Conservation (phyloP, 2,329 filamentous ascomycete genomes). For the Paecilomyces sp. region DNA sequence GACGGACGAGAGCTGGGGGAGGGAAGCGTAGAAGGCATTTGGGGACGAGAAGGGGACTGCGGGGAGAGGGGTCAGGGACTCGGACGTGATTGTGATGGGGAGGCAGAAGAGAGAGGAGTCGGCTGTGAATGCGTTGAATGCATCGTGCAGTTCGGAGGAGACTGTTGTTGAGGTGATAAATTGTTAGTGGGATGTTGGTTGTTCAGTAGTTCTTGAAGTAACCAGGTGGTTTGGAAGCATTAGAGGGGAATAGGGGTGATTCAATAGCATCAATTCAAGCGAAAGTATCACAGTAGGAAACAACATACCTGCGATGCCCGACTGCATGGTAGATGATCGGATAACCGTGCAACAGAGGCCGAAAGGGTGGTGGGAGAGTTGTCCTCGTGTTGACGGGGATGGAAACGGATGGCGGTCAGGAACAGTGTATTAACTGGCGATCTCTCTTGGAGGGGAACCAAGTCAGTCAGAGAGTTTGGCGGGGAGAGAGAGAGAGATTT, state of each 20-base stretch:
- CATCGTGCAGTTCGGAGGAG: constrained; percentile 39
- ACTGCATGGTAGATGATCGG: neutral
- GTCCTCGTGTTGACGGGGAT: neutral
- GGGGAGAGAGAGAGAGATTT: neutral
- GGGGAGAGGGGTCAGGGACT: constrained; percentile 34
- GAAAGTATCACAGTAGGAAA: neutral
- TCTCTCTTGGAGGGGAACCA: neutral
- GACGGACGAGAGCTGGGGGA: constrained; percentile 42
- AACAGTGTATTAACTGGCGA: neutral
- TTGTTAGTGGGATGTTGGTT: neutral
- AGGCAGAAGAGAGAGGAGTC: constrained; percentile 37
- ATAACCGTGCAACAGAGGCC: neutral
- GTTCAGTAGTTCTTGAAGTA: neutral
- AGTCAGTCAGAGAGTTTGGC: neutral
- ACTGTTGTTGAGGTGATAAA: constrained; percentile 20
- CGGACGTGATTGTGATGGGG: constrained; percentile 38
- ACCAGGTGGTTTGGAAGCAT: neutral
- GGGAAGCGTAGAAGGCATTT: constrained; percentile 45
- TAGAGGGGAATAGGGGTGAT: neutral
- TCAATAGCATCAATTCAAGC: neutral
- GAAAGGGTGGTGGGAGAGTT: too few relatives aligned
- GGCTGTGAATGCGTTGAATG: constrained; percentile 37
- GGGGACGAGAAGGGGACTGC: constrained; percentile 32
- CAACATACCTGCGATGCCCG: neutral
- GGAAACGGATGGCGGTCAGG: neutral